Base-by-base conservation (phyloP, 805 yeast genomes). In the Nakazawaea anatomiae region DNA sequence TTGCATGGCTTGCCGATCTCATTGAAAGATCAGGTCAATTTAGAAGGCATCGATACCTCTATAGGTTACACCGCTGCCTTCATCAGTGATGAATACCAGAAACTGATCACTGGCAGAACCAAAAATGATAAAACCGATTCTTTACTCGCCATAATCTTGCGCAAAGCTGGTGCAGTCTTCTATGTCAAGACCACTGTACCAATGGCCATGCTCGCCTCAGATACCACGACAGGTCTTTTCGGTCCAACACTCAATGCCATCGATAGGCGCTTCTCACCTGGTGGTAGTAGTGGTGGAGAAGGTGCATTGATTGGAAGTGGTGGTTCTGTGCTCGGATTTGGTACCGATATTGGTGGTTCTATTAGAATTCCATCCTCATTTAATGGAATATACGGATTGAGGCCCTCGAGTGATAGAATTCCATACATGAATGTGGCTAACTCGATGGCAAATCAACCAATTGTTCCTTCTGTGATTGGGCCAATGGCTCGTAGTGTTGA, bases 241-340 rank as follows among this genome's bases (percentile, higher is more conserved):
- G 85, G 84, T 2, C 65, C 73, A 42, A 73, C 83, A 2, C 60
- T 69, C 53, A 81, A 80, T 57, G 74, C 84, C 0, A 65, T 67
- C 61, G 79, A 82, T 55, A 67, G 79, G 40, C 64, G 71, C 40
- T 68, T 80, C 53, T 72, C 82, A 7, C 73, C 80, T 1, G 87
- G 87, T 49, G 88, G 88, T 11, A 77, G 83, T 1, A 78, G 85
- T 2, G 82, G 84, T 27, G 88, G 88, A 46, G 87, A 82, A 60
- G 84, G 85, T 48, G 76, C 86, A 0, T 60, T 79, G 47, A 71
- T 80, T 39, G 82, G 76, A 1, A 70, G 77, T 60, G 74, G 75
- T 44, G 87, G 82, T 7, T 61, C 70, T 3, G 51, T 67, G 1
- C 53, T 71, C 45, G 74, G 74, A 1, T 39, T 71, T 31, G 75